Base-by-base conservation (phyloP, 768 basidiomycete species). In the Calocera viscosa region DNA sequence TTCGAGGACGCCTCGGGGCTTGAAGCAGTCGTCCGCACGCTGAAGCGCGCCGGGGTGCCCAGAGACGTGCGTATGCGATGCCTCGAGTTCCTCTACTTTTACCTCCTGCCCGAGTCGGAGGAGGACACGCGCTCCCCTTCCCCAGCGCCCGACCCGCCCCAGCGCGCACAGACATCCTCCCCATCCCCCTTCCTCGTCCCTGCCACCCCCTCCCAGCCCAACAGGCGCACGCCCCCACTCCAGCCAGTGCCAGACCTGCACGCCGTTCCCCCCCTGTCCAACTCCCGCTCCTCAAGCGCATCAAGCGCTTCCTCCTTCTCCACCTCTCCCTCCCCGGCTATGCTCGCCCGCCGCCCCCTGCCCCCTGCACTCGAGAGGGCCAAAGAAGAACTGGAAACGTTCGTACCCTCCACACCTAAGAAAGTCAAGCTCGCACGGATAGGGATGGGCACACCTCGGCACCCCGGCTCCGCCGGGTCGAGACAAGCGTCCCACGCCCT, bases 51-150 rank as follows among this genome's bases (percentile, higher is more conserved):
- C 0, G 86, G 85, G 8, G 91, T 91, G 8, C 87, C 89, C n/a
- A 83, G 91, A 63, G 90, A 91, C 78, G 89, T 94, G 67, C 95
- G 94, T 71, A 95, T 96, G 89, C 95, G 95, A 78, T 95, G 92
- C 69, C 80, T 97, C 19, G 94, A 96, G 74, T 94, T 96, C 72
- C 77, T 97, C 17, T 95, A 95, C 75, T 96, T 94, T 75, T 97
- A 97, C 75, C 81, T 97, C 7, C 80, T 95, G 49, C 94, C 94
- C 68, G 94, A 96, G 73, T 84, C 83, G 0, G 73, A 77, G 5
- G 65, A 64, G 3, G 26, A 26, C 2, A 35, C 43, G 1, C 35
- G 7, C 35, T 5, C 7, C 35, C 35, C 35, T 14, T 5, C 35
- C 5, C 35, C 35, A 14, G 14, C 35, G 35, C 35, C 35, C 5